Evolutionary conservation across 1,284 basidiomycete species (phyloP).

Genomic region (Golubevia pallescens): DNA sequence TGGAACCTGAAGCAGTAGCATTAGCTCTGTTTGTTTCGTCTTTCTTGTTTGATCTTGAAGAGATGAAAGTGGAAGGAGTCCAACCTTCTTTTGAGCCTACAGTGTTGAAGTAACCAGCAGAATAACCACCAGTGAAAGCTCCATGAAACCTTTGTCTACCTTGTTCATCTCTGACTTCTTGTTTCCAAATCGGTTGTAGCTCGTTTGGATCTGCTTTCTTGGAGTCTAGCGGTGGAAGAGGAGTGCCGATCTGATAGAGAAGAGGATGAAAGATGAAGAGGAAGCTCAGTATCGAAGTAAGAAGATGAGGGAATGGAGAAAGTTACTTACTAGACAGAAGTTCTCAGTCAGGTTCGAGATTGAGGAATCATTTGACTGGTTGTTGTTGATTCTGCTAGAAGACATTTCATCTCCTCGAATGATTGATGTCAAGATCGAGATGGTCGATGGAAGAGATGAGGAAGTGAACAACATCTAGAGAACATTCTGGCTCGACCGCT

Average conservation of each 20-base stretch:
- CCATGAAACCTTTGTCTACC: constrained; percentile 90
- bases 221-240: constrained; percentile 84
- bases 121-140: constrained; percentile 97
- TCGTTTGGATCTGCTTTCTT: constrained; percentile 83
- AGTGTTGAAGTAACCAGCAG: constrained; percentile 94
- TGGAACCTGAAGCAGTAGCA: no score
- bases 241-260: constrained; percentile 79
- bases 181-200: constrained; percentile 95
- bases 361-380: no score
- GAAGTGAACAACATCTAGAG: no score
- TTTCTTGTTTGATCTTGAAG: constrained; percentile 74
- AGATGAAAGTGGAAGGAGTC: constrained; percentile 88
- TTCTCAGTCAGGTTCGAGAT: constrained; percentile 79
- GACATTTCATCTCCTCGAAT: no score
- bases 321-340: constrained; percentile 77
- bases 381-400: no score
- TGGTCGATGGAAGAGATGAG: no score
- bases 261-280: constrained; percentile 5
- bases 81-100: constrained; percentile 98
- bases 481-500: no score
- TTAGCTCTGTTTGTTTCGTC: constrained; percentile 63
- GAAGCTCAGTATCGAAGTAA: constrained; percentile 4
- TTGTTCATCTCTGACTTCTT: constrained; percentile 91
- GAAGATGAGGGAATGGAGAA: constrained; percentile 1
- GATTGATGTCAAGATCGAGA: no score